Evolutionary conservation across 2,329 filamentous ascomycete genomes (phyloP).

Genomic region (Colletotrichum spaethianum): DNA sequence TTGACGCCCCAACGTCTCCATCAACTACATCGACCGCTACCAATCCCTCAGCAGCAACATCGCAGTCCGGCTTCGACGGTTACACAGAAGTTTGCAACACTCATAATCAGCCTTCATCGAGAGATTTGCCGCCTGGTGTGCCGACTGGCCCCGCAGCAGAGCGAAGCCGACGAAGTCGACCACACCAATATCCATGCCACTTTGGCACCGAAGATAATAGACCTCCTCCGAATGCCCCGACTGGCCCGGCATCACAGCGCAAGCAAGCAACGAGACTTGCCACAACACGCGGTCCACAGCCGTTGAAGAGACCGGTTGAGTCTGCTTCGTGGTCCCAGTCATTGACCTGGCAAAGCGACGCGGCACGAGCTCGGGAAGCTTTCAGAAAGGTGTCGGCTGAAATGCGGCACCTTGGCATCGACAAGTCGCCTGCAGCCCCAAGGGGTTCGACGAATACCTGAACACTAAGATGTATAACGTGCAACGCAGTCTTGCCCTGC

Average conservation of each 20-base stretch:
- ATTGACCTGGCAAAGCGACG: slow-evolving; percentile 55
- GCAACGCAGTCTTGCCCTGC: slow-evolving; percentile 1
- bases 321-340: slow-evolving; percentile 55
- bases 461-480: slow-evolving; percentile 31
- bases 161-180: slow-evolving; percentile 20
- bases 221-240: slow-evolving; percentile 22
- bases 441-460: slow-evolving; percentile 51
- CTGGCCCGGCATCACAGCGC: neutral
- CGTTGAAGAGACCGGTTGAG: slow-evolving; percentile 33
- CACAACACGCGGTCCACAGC: neutral
- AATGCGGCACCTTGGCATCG: slow-evolving; percentile 53
- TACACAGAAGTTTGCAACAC: slow-evolving; percentile 8
- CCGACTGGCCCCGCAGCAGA: slow-evolving; percentile 14
- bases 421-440: slow-evolving; percentile 54
- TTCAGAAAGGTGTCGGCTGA: slow-evolving; percentile 55
- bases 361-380: slow-evolving; percentile 50
- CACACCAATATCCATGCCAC: slow-evolving; percentile 12
- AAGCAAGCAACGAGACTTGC: neutral
- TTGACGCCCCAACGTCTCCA: neutral
- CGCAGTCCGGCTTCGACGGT: neutral
- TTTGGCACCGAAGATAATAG: slow-evolving; percentile 22
- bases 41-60: slow-evolving; percentile 4
- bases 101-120: neutral
- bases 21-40: neutral
- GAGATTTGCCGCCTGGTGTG: neutral